Evolutionary conservation across 2,329 filamentous ascomycete species (phyloP).

Genomic region (Alternaria brassicae): DNA sequence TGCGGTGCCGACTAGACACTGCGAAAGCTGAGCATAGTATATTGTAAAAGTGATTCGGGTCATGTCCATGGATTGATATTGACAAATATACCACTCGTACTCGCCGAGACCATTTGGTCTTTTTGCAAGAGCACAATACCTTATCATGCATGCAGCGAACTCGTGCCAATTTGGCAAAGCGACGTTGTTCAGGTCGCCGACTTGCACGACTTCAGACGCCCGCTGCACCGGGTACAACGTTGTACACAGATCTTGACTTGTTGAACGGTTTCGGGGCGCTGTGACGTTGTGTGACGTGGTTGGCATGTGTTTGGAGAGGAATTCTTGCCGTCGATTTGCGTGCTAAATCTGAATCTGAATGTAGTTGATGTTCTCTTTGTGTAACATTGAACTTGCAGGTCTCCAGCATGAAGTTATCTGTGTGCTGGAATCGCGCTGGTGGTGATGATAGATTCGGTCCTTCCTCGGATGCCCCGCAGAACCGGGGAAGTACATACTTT

Average conservation of each 20-base stretch:
- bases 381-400: background rate
- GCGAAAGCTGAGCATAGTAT: background rate
- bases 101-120: background rate
- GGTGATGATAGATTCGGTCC: background rate
- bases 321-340: background rate
- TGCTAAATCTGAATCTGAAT: background rate
- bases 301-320: constrained; percentile 1
- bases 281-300: constrained; percentile 3
- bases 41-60: background rate
- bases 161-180: background rate
- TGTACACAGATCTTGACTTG: constrained; percentile 23
- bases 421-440: background rate
- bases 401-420: background rate
- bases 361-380: background rate
- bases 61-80: background rate
- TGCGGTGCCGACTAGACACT: background rate
- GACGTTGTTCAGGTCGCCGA: constrained; percentile 13
- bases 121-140: background rate
- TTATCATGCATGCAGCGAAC: background rate
- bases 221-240: background rate
- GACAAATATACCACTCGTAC: background rate
- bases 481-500: background rate
- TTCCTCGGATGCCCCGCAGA: background rate
- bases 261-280: constrained; percentile 6
- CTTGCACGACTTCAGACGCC: constrained; percentile 5